Evolutionary conservation across 148 eudicot species (phyloP), one percentile per base, ranked within the genome.

Genomic region (Spergularia marina): DNA sequence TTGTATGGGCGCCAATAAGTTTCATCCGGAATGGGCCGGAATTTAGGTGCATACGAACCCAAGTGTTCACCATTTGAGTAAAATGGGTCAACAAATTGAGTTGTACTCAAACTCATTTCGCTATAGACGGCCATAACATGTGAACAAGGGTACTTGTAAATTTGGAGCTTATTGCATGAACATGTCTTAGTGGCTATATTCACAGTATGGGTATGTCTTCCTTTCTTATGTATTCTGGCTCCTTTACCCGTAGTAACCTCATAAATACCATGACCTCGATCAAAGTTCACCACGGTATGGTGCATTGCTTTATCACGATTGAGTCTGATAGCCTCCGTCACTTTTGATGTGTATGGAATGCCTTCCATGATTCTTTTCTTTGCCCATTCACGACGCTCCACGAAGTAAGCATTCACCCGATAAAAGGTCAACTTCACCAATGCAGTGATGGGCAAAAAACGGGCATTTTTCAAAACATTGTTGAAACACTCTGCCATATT

Each of bases 401-500:
- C 67, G 11, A 63, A 63, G 25, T 63, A 63, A 0, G 67, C 67
- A 63, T 34, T 63, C 7, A 63, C 67, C 6, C 47, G 67, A 63
- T 63, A 30, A 34, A 63, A 63, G 2, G 44, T 11, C 14, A 11
- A 2, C 12, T 63, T 36, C 41, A 63, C 67, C 25, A 63, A 41
- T 11, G 67, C 67, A 4, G 67, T 63, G 13, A 63, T 63, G 7
- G 67, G 67, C 25, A 34, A 25, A 12, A 63, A 63, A 12, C 67
- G 17, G 3, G 44, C 16, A 2, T 16, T 15, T 25, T 63, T 34
- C 47, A 63, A 23, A 6, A n/a, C n/a, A n/a, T n/a, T n/a, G n/a
- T n/a, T n/a, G n/a, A n/a, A 63, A 63, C 47, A 63, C 67, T 63
- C 25, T 16, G 67, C 67, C 67, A 63, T 8, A 20, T 63, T 63